Percentiles rank a stretch among this genome's conserved stretches.
Evolutionary conservation across 371 early-diverging fungal species (phyloP).

Genomic region (Mucor circinelloides): DNA sequence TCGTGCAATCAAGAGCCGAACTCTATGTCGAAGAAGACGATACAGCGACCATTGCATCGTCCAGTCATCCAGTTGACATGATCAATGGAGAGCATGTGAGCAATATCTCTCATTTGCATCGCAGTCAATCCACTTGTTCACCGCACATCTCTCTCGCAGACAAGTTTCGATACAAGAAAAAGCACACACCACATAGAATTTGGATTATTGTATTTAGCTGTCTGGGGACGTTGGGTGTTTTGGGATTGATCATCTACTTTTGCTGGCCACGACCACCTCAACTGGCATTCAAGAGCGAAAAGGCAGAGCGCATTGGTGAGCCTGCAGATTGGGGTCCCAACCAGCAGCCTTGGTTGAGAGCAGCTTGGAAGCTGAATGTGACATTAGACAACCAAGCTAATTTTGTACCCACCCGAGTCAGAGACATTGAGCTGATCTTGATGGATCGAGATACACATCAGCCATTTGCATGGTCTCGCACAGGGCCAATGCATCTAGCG

Average conservation of each 20-base stretch:
- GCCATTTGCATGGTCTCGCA: constrained; percentile 19
- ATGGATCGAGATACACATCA: constrained; percentile 24
- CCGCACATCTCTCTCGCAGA: not conserved
- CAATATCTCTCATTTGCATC: not conserved
- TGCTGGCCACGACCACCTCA: constrained; percentile 30
- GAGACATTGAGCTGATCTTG: constrained; percentile 12
- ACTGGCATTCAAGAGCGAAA: constrained; percentile 11
- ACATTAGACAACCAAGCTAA: constrained; percentile 26
- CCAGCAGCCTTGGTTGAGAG: constrained; percentile 20
- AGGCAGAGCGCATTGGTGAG: constrained; percentile 23
- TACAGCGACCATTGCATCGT: constrained; percentile 2
- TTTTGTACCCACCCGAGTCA: constrained; percentile 21
- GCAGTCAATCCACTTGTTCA: not conserved
- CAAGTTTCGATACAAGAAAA: constrained; percentile 1
- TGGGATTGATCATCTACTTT: constrained; percentile 12
- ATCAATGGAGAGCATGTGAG: constrained; percentile 13
- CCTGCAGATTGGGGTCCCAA: constrained; percentile 29
- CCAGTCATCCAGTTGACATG: constrained; percentile 11
- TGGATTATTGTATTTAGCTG: not conserved
- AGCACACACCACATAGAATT: not conserved
- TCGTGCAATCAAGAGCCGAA: constrained; percentile 18
- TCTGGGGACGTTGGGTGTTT: not conserved
- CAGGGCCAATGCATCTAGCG: constrained; percentile 5
- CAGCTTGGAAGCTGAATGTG: constrained; percentile 26
- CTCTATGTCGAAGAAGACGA: constrained; percentile 30